A percentile compares a stretch with the other conserved stretches of the same genome.
Evolutionary conservation across 1,139 yeast species (phyloP).

Genomic region (Nadsonia commutata): DNA sequence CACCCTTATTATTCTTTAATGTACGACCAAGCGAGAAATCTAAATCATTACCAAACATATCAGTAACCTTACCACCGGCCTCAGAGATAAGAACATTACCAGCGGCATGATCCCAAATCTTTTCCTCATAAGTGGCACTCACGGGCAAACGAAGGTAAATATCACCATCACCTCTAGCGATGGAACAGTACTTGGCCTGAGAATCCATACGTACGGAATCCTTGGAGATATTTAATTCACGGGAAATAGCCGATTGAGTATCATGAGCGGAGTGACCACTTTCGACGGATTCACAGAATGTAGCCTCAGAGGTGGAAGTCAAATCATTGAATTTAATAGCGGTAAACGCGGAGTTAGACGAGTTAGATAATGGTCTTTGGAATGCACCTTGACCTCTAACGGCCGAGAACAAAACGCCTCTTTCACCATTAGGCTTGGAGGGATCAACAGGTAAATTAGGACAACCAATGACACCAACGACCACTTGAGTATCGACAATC

Average conservation of each 20-base stretch:
- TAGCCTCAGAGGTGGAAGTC: constrained; percentile 29
- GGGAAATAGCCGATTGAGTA: constrained; percentile 66
- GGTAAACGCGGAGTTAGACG: constrained; percentile 9
- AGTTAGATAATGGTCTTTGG: constrained; percentile 17
- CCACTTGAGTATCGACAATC: constrained; percentile 71
- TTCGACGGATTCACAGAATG: constrained; percentile 93
- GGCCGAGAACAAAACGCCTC: constrained; percentile 68
- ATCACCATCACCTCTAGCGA: constrained; percentile 87
- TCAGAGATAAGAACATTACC: constrained; percentile 78
- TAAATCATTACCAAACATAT: constrained; percentile 53
- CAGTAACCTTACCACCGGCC: constrained; percentile 86
- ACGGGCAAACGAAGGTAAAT: constrained; percentile 80
- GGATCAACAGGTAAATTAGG: constrained; percentile 59
- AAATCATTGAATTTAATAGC: constrained; percentile 21
- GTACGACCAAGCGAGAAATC: constrained; percentile 83
- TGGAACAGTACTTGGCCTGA: constrained; percentile 87
- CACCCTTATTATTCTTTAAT: constrained; percentile 63
- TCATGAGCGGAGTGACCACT: constrained; percentile 89
- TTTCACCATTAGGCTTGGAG: constrained; percentile 17
- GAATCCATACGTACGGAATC: constrained; percentile 54
- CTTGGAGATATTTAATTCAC: constrained; percentile 45
- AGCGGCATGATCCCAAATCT: constrained; percentile 98
- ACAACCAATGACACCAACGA: constrained; percentile 89
- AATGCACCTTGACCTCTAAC: constrained; percentile 60
- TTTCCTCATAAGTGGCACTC: constrained; percentile 63